Evolutionary conservation across 1,284 basidiomycete genomes (phyloP), one percentile per base, ranked within the genome.

Genomic region (Testicularia cyperi): DNA sequence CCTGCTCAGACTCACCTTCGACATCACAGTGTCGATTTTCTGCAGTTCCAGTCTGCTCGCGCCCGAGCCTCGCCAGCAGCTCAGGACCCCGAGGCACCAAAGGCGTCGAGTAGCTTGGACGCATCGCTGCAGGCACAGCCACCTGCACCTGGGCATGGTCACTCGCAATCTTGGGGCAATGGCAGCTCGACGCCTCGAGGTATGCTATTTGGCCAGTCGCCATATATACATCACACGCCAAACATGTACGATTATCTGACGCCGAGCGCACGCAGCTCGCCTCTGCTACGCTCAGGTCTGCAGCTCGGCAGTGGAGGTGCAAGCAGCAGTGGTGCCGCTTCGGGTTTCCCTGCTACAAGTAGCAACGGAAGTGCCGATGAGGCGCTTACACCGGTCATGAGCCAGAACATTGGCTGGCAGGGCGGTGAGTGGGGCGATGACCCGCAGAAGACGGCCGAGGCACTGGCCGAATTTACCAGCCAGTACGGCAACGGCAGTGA

Each of bases 301-400:
- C 27, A n/a, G 9, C 25, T 24, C 14, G 13, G 26, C 13, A 24
- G n/a, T 12, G 46, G 42, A 27, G 39, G 14, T 4, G 31, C 15
- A 15, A 29, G 22, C 21, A 22, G 20, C 5, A 31, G 27, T 19
- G 20, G 18, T 0, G 18, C 15, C 10, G 33, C 20, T 6, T 16
- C 29, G 2, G 27, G 36, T 28, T 39, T 61, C 26, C 46, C 57
- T 3, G 40, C 46, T 1, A 51, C 57, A 24, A 54, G 57, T 40
- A 61, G 57, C 43, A 61, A 61, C 23, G 57, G 57, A 13, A 61
- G 57, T 34, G 53, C 57, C 4, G 58, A 62, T 21, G 58, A 63
- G 33, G 48, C 60, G 6, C 39, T 63, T 10, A 63, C 60, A 6
- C 60, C 60, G 2, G 48, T 58, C 37, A 52, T 63, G 54, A 57